Conservation (phyloP, 345 rosid species). For the Aquilaria sinensis region DNA sequence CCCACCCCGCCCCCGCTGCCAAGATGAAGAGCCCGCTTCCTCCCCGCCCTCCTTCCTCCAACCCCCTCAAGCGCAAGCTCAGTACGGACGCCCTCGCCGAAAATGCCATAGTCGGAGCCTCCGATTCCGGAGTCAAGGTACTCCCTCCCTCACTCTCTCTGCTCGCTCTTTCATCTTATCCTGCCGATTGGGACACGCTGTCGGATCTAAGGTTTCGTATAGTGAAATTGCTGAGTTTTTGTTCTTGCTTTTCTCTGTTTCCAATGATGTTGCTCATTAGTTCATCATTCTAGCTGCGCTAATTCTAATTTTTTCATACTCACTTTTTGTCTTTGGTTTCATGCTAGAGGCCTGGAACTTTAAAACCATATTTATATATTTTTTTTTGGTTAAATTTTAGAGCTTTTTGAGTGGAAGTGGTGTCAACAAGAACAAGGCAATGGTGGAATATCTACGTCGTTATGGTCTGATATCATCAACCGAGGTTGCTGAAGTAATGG, state of each 20-base stretch:
- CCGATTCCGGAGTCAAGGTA: conserved; percentile 75
- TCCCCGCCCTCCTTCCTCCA: conserved; percentile 82
- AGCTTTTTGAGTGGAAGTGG: no score
- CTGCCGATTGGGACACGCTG: neutral
- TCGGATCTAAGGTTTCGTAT: neutral
- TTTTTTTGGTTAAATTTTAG: no score
- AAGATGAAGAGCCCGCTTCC: conserved; percentile 69
- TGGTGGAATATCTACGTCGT: no score
- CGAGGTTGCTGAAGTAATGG: no score
- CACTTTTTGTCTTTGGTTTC: no score
- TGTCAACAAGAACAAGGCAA: no score
- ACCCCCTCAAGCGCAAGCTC: conserved; percentile 94
- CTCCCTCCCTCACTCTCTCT: neutral
- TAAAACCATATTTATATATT: no score
- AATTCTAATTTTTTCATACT: no score
- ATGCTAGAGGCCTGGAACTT: no score
- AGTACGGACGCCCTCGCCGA: conserved; percentile 36
- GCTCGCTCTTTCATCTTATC: neutral
- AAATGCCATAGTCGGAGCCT: conserved; percentile 22
- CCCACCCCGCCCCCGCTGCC: conserved; percentile 24
- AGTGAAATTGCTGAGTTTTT: neutral
- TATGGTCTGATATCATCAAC: no score
- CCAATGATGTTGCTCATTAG: no score
- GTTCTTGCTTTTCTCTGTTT: neutral
- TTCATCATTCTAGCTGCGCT: no score